Evolutionary conservation across 441 rosid genomes (phyloP), one percentile per base, ranked within the genome.

Genomic region (Biscutella laevigata): DNA sequence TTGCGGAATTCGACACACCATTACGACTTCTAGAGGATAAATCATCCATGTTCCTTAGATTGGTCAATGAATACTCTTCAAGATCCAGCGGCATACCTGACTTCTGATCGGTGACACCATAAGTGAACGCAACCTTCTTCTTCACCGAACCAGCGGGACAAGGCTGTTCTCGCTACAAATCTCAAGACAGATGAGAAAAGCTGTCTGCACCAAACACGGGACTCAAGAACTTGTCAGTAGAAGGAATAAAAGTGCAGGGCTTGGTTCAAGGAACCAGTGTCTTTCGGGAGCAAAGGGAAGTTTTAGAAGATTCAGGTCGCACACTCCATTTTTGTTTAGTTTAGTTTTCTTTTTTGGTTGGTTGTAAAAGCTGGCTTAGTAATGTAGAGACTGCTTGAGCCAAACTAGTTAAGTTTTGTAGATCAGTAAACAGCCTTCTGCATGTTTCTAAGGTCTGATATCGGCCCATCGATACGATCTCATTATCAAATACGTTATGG

Each of bases 1-100:
- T 76, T 34, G 83, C 91, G 21, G 96, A 87, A 71, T 87, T 82
- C 56, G 94, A 87, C 70, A 71, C 83, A 41, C 96, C 96, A 1
- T 24, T 21, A 5, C 74, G 74, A 44, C 83, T 87, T 26, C 50
- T 87, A 45, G 96, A 87, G 66, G 90, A 87, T 53, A 84, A 82
- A 68, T 74, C 90, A 49, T 82, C 96, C 34, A 82, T 82, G 94
- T 87, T 87, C 56, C 72, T 79, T 17, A 87, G 81, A 81, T 67
- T 87, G 66, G 96, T 87, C 32, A 74, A 80, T 0, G 96, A 84
- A 65, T 84, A 87, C 51, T 84, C 94, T 2, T 75, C 94, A 50
- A 84, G 96, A 66, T 87, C 96, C 32, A 84, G 78, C 44, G 84
- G 96, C 72, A 72, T 87, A 1, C 84, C 94, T 13, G 90, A 87